These are phyloP conservation scores for Lyophyllum decastes DNA, from an alignment of 768 basidiomycete species.

Conservation along the genomic window DNA sequence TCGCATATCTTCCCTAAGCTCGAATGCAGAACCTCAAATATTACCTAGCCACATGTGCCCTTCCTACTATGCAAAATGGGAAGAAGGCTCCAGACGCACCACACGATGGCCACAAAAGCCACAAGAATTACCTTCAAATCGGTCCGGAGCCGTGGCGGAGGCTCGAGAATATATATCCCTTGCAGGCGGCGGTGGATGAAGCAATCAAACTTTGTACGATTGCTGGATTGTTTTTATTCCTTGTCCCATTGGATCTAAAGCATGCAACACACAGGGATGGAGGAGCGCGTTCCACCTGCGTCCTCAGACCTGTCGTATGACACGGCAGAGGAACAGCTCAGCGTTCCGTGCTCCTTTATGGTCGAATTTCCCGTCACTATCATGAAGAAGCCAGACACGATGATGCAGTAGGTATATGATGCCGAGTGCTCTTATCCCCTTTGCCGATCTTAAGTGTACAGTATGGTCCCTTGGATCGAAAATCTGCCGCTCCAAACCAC, in stretches of 20 bases:
- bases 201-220: conserved; percentile 40
- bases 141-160: conserved; percentile 50
- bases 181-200: conserved; percentile 32
- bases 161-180: conserved; percentile 47
- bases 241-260: neutral
- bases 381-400: conserved; percentile 39
- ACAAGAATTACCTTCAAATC: conserved; percentile 43
- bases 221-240: neutral
- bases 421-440: neutral
- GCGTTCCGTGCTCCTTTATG: conserved; percentile 42
- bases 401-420: conserved; percentile 37
- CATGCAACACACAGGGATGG: conserved; percentile 34
- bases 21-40: conserved; percentile 41
- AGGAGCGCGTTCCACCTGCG: conserved; percentile 33
- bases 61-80: conserved; percentile 42
- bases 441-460: conserved; percentile 21
- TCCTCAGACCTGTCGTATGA: conserved; percentile 35
- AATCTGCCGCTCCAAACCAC: conserved; percentile 53
- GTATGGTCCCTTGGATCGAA: conserved; percentile 50
- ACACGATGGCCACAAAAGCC: conserved; percentile 45
- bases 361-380: conserved; percentile 33
- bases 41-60: conserved; percentile 47
- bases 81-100: conserved; percentile 32
- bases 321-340: conserved; percentile 36
- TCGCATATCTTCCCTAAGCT: neutral